Evolutionary conservation across 768 basidiomycete species (phyloP).

Genomic region (Tulasnella sp.): DNA sequence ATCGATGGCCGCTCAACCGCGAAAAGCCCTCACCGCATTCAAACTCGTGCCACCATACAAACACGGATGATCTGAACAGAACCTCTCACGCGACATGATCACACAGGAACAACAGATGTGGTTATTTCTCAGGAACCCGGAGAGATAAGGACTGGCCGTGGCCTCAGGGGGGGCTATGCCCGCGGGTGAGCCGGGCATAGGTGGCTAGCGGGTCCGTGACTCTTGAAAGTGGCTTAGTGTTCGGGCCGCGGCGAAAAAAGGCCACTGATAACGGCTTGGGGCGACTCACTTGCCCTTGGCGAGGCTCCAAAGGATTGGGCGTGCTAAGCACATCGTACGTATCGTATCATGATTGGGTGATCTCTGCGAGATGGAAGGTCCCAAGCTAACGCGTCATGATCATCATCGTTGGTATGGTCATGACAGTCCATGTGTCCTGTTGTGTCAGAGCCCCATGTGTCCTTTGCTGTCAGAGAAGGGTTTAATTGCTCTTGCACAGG

Average conservation of each 20-base stretch:
- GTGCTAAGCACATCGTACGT: too few species aligned
- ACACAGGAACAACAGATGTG: too few species aligned
- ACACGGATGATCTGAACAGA: background rate
- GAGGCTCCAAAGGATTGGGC: too few species aligned
- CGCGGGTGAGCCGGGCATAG: background rate
- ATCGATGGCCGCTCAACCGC: background rate
- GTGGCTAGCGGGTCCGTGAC: background rate
- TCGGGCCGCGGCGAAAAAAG: too few species aligned
- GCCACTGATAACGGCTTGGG: background rate
- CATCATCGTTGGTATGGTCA: too few species aligned
- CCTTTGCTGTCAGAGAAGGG: too few species aligned
- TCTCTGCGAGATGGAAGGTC: background rate
- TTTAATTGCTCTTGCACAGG: too few species aligned
- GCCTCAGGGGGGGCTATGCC: background rate
- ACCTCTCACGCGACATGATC: background rate
- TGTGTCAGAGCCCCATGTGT: too few species aligned
- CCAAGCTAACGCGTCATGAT: too few species aligned
- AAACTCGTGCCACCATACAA: too few species aligned
- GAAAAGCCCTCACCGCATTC: background rate
- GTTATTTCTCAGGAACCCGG: background rate
- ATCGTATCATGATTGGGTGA: background rate
- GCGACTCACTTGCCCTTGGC: background rate
- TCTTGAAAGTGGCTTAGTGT: background rate
- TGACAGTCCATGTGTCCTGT: too few species aligned
- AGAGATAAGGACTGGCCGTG: background rate